Evolutionary conservation across 1,284 basidiomycete genomes (phyloP), one percentile per base, ranked within the genome.

Genomic region (Ceratobasidium sp.): DNA sequence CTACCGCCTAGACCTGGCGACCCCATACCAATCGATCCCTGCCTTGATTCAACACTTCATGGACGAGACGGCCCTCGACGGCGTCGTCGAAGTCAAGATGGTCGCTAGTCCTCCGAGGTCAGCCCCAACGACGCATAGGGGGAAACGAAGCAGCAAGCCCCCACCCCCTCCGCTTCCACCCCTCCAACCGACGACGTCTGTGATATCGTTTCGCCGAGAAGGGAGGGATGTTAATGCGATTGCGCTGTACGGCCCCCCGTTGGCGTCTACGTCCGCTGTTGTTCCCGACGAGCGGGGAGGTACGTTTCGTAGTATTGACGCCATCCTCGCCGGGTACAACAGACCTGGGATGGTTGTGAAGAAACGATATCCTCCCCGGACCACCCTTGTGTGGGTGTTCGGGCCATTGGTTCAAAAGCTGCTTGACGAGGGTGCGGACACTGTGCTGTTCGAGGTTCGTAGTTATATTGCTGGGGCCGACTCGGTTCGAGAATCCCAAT

Each of bases 1-100:
- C 65, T 69, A 69, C 52, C 65, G 65, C 65, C 65, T 69, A 69
- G 65, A 69, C 65, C 32, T 69, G 65, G 67, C 67, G 67, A 70
- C 67, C 23, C 55, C 67, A 48, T 70, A 70, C 53, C 67, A 36
- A 23, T 70, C 67, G 8, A 70, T 70, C n/a, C 67, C 67, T 48
- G 67, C 67, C 52, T 48, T 70, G 41, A 70, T 70, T 46, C 67
- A 70, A 34, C 67, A 70, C 67, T 70, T 70, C 41, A 70, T 70
- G 67, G 67, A 70, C 41, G 53, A 70, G 53, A 70, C 67, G 18
- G 53, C 53, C 41, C 67, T 70, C 67, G 67, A 70, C 41, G 67
- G 67, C 30, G 53, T 70, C 45, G 67, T 70, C 26, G 67, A 70
- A 50, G 67, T 70, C 53, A 70, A 70, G 55, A 70, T 70, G 67